phyloP scores from a whole-genome alignment of 2,329 filamentous ascomycete genomes.

The Grosmannia serpens region DNA sequence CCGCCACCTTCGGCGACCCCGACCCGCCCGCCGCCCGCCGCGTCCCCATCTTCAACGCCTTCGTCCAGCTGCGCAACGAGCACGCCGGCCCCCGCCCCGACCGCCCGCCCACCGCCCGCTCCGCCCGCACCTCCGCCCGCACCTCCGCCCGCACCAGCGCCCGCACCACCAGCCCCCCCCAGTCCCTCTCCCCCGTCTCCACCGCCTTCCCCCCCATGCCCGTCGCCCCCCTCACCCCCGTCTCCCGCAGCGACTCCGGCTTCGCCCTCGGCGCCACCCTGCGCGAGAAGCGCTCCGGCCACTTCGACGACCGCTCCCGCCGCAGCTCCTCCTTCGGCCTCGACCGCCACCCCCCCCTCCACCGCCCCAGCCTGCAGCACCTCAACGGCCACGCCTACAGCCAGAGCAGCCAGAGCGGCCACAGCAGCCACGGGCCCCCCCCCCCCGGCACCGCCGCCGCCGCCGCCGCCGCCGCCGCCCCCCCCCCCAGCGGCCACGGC shows the following conservation, averaged over 20 bases:
- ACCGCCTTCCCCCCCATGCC: constrained; percentile 66
- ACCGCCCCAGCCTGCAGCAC: constrained; percentile 65
- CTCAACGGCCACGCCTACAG: constrained; percentile 29
- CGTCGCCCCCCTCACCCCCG: constrained; percentile 64
- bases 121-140: constrained; percentile 46
- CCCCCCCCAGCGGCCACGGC: constrained; percentile 23
- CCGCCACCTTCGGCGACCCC: constrained; percentile 69
- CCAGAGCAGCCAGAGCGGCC: neutral
- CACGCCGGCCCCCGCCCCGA: constrained; percentile 48
- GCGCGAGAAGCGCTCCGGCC: constrained; percentile 86
- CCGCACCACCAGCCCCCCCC: constrained; percentile 39
- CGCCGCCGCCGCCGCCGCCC: constrained; percentile 40
- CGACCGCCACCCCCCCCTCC: constrained; percentile 55
- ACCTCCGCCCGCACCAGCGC: constrained; percentile 59
- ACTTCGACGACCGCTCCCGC: constrained; percentile 73
- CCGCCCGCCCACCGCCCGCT: constrained; percentile 65
- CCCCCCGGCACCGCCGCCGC: constrained; percentile 33
- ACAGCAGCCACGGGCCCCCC: no score
- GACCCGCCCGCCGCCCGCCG: constrained; percentile 38
- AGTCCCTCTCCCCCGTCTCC: constrained; percentile 65
- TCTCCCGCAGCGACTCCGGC: constrained; percentile 85
- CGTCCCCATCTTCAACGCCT: constrained; percentile 80
- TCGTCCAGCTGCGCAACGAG: constrained; percentile 63
- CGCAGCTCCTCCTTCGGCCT: constrained; percentile 89
- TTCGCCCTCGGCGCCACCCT: constrained; percentile 78